Evolutionary conservation across 805 yeast genomes (phyloP).

Genomic region (Scheffersomyces coipomensis): DNA sequence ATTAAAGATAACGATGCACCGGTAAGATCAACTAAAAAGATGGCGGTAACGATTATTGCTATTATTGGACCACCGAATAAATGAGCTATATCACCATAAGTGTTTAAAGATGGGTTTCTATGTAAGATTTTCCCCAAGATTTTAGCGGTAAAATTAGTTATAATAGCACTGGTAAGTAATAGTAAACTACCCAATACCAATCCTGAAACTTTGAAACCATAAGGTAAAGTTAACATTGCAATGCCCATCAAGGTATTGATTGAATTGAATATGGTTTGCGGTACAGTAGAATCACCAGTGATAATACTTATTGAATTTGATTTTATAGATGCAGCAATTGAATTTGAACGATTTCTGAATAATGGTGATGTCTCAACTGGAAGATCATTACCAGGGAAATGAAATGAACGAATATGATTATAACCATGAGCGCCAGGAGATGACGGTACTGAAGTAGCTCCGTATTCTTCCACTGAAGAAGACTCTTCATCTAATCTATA

Average conservation of each 20-base stretch:
- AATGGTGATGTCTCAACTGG: constrained; percentile 1
- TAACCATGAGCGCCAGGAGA: too few relatives aligned
- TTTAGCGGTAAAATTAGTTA: constrained; percentile 54
- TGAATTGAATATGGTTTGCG: constrained; percentile 67
- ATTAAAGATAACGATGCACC: constrained; percentile 62
- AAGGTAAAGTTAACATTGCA: constrained; percentile 71
- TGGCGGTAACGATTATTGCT: constrained; percentile 43
- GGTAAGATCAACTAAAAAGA: constrained; percentile 56
- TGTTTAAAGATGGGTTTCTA: constrained; percentile 36
- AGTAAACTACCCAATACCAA: constrained; percentile 53
- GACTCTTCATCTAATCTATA: constrained; percentile 12
- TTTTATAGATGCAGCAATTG: not conserved
- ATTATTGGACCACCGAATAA: constrained; percentile 46
- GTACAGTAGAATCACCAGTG: constrained; percentile 50
- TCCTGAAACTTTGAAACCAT: constrained; percentile 67
- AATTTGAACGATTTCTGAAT: not conserved
- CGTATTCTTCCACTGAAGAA: not conserved
- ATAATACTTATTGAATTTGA: constrained; percentile 8
- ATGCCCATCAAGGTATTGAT: constrained; percentile 75
- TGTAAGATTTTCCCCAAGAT: constrained; percentile 49
- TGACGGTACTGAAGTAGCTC: not conserved
- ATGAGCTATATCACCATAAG: constrained; percentile 62
- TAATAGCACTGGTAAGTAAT: constrained; percentile 44
- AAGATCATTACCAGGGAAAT: constrained; percentile 16
- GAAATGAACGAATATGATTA: constrained; percentile 13